These are phyloP conservation scores for Ganoderma lingzhi DNA, from an alignment of 1,284 basidiomycete genomes.

Conservation along the genomic window DNA sequence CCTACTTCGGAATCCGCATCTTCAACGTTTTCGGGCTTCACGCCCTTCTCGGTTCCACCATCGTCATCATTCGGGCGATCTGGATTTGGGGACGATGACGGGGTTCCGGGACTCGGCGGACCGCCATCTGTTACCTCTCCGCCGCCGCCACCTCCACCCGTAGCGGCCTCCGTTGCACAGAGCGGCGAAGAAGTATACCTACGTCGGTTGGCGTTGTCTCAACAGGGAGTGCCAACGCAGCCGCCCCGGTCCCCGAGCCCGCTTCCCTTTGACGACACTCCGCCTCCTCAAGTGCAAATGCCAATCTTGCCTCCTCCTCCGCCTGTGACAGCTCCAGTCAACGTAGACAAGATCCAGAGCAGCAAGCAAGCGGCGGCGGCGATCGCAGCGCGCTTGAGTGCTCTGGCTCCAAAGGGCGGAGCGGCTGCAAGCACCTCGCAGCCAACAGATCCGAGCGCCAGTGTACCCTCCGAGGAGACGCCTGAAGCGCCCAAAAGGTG, in stretches of 20 bases:
- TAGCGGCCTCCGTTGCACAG: constrained; percentile 43
- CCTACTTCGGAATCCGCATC: constrained; percentile 20
- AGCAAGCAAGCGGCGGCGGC: constrained; percentile 81
- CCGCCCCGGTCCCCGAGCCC: constrained; percentile 42
- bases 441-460: constrained; percentile 34
- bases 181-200: constrained; percentile 79
- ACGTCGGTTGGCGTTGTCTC: constrained; percentile 65
- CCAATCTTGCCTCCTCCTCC: constrained; percentile 60
- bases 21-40: constrained; percentile 29
- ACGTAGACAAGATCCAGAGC: constrained; percentile 61
- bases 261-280: constrained; percentile 24
- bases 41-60: constrained; percentile 7
- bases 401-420: constrained; percentile 55
- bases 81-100: constrained; percentile 37
- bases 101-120: constrained; percentile 39
- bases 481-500: constrained; percentile 42
- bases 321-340: constrained; percentile 41
- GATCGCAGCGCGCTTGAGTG: constrained; percentile 77
- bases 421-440: constrained; percentile 35
- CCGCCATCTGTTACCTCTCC: constrained; percentile 14
- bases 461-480: constrained; percentile 43
- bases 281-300: constrained; percentile 66
- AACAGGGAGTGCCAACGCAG: constrained; percentile 44
- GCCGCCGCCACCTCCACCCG: constrained; percentile 25
- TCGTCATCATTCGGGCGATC: constrained; percentile 31